Percentiles rank a stretch among this genome's conserved stretches.
phyloP scores from a whole-genome alignment of 2,329 filamentous ascomycete genomes.

The Paecilomyces dactylethromorphus region DNA sequence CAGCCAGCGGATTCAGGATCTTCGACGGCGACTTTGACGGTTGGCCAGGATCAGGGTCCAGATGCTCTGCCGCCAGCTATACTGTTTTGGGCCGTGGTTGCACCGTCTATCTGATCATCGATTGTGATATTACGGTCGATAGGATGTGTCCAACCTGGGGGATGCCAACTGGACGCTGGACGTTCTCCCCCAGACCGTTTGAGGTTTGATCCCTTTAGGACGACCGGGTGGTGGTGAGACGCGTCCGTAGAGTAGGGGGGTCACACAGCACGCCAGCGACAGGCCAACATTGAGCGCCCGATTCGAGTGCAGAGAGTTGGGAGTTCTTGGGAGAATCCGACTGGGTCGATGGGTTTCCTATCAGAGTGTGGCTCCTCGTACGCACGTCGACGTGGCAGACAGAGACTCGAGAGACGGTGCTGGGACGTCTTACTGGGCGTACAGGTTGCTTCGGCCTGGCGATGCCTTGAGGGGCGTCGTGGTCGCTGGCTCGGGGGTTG shows the following conservation, averaged over 20 bases:
- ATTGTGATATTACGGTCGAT: neutral
- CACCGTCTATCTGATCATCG: neutral
- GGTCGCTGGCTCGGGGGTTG: neutral
- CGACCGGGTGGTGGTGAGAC: neutral
- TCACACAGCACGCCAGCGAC: neutral
- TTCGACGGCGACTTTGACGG: neutral
- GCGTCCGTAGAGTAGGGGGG: neutral
- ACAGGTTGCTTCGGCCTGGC: neutral
- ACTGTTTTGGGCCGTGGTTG: neutral
- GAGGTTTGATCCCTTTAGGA: neutral
- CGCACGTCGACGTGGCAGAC: constrained; percentile 1
- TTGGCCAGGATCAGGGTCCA: neutral
- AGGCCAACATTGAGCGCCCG: neutral
- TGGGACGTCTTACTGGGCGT: neutral
- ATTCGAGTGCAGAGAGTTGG: neutral
- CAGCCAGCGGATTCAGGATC: neutral
- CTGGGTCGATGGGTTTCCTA: neutral
- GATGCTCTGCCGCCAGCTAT: neutral
- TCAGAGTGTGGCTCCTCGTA: neutral
- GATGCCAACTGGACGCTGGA: neutral
- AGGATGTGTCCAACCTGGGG: neutral
- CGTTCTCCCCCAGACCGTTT: neutral
- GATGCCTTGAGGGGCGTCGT: neutral
- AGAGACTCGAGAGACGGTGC: neutral
- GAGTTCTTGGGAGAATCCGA: neutral